A percentile compares a stretch with the other conserved stretches of the same genome.
phyloP scores from a whole-genome alignment of 306 rosid species.

The Castanea mollissima region DNA sequence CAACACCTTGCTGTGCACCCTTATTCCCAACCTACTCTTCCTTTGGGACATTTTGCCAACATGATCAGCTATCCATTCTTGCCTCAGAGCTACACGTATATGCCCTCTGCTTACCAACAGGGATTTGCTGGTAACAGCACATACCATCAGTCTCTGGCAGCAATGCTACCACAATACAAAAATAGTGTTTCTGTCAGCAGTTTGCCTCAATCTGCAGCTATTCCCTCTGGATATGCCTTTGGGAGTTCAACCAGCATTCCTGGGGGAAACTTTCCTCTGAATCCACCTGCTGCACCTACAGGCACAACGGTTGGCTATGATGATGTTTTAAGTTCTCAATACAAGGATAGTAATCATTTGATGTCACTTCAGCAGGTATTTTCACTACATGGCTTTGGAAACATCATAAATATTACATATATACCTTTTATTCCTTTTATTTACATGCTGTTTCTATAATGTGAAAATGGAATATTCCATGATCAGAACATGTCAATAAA shows the following conservation, averaged over 20 bases:
- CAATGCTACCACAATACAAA: slow-evolving; percentile 92
- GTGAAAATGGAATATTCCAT: not conserved
- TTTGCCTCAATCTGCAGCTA: slow-evolving; percentile 88
- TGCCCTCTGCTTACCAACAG: slow-evolving; percentile 98
- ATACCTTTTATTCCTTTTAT: not conserved
- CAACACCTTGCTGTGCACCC: slow-evolving; percentile 97
- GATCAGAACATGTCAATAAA: not conserved
- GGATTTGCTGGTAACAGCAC: slow-evolving; percentile 87
- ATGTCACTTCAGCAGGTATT: slow-evolving; percentile 93
- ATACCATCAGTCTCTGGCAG: slow-evolving; percentile 96
- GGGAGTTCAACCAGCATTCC: slow-evolving; percentile 85
- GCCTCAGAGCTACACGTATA: slow-evolving; percentile 96
- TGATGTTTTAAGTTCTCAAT: slow-evolving; percentile 80
- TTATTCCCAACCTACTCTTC: slow-evolving; percentile 87
- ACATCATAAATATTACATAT: not conserved
- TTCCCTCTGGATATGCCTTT: slow-evolving; percentile 90
- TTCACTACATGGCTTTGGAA: not conserved
- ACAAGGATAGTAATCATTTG: slow-evolving; percentile 80
- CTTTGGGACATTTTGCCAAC: slow-evolving; percentile 88
- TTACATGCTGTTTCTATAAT: not conserved
- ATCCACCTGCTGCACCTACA: slow-evolving; percentile 69
- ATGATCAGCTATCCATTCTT: slow-evolving; percentile 93
- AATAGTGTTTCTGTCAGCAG: slow-evolving; percentile 92
- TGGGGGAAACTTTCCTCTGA: slow-evolving; percentile 87
- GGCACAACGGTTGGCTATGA: slow-evolving; percentile 85